Evolutionary conservation across 208 protist genomes (phyloP).

Genomic region (Crithidia fasciculata): DNA sequence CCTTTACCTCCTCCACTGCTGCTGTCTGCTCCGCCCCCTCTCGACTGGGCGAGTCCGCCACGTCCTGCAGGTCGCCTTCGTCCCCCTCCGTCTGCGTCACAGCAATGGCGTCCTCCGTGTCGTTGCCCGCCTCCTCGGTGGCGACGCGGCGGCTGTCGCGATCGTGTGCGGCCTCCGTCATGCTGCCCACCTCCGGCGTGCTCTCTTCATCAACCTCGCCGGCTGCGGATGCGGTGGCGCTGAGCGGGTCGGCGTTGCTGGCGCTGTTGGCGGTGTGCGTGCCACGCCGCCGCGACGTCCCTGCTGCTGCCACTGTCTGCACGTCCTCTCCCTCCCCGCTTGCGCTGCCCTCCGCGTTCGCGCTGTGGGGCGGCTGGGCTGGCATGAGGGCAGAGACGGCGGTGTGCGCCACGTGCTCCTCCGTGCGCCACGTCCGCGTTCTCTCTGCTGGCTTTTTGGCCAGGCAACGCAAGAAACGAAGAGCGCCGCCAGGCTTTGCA

Average conservation of each 20-base stretch:
- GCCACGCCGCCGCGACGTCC: not conserved
- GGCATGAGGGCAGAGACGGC: not conserved
- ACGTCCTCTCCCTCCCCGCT: not conserved
- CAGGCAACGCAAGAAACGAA: conserved; percentile 12
- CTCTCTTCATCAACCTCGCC: not conserved
- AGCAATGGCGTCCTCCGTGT: not conserved
- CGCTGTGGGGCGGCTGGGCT: not conserved
- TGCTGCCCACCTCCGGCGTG: conserved; percentile 3
- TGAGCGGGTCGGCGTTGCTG: conserved; percentile 3
- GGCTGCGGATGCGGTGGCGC: conserved; percentile 4
- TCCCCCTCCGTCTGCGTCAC: not conserved
- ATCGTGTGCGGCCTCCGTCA: conserved; percentile 14
- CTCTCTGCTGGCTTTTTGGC: not conserved
- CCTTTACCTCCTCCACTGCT: not conserved
- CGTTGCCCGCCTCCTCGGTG: conserved; percentile 6
- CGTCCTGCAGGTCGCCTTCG: not conserved
- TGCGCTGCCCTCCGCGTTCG: not conserved
- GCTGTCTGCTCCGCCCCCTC: not conserved
- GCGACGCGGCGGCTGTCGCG: conserved; percentile 2
- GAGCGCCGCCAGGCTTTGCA: not conserved
- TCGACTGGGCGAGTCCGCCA: not conserved
- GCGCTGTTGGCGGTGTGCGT: not conserved
- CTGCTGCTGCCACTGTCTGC: not conserved
- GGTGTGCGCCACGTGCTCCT: conserved; percentile 4
- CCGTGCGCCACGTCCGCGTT: conserved; percentile 24